These are phyloP conservation scores for Magnaporthiopsis rhizophila DNA, from an alignment of 2,329 filamentous ascomycete genomes.

Conservation along the genomic window DNA sequence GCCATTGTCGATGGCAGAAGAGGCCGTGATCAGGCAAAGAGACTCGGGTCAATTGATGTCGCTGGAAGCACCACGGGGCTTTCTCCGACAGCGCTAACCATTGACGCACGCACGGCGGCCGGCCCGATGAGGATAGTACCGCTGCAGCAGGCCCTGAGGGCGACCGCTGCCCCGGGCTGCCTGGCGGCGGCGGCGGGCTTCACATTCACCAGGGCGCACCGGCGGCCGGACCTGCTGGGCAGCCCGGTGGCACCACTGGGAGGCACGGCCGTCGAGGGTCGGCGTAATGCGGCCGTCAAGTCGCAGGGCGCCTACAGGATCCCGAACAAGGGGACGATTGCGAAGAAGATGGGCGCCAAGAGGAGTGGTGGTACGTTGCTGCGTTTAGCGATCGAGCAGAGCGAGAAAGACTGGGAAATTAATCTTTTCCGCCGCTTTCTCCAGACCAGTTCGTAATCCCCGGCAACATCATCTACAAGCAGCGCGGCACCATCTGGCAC, in stretches of 20 bases:
- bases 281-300: slow-evolving; percentile 51
- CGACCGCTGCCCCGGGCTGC: slow-evolving; percentile 31
- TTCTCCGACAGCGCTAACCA: not conserved
- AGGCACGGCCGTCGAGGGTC: slow-evolving; percentile 38
- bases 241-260: slow-evolving; percentile 20
- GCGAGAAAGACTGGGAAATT: not conserved
- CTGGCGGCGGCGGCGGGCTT: slow-evolving; percentile 21
- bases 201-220: slow-evolving; percentile 13
- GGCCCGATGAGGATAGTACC: slow-evolving; percentile 18
- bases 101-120: not conserved
- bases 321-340: slow-evolving; percentile 49
- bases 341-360: slow-evolving; percentile 90
- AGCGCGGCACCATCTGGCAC: slow-evolving; percentile 90
- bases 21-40: not conserved
- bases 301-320: slow-evolving; percentile 62
- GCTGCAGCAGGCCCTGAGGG: slow-evolving; percentile 37
- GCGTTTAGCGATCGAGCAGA: not conserved
- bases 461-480: slow-evolving; percentile 96
- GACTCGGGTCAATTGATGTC: slow-evolving; percentile 1
- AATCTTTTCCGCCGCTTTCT: not conserved
- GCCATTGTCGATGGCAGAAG: not conserved
- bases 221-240: slow-evolving; percentile 19
- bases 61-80: not conserved
- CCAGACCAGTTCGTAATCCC: slow-evolving; percentile 85
- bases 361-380: slow-evolving; percentile 68